These are phyloP conservation scores for Sherardia arvensis DNA, from an alignment of 257 asterid genomes.

Conservation along the genomic window DNA sequence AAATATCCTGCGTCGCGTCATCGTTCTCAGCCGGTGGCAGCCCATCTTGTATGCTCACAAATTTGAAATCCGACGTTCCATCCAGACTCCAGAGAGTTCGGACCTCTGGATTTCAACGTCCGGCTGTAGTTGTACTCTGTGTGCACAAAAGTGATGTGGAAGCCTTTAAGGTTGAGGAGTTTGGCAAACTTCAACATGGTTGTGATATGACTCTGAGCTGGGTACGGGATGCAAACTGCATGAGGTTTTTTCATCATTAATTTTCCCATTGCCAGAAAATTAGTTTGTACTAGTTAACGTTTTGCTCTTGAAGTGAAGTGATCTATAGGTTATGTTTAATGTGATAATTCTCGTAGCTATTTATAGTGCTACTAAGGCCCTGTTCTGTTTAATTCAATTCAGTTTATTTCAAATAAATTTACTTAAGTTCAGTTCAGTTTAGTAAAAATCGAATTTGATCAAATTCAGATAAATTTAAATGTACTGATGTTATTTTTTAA, in stretches of 20 bases:
- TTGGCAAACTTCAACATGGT: slow-evolving; percentile 17
- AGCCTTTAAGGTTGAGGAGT: slow-evolving; percentile 12
- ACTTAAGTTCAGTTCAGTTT: no score
- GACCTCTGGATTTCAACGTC: background rate
- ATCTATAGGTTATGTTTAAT: no score
- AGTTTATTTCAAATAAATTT: no score
- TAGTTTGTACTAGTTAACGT: no score
- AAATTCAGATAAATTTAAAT: no score
- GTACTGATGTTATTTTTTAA: no score
- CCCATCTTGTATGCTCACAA: slow-evolving; percentile 15
- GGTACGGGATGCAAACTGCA: slow-evolving; percentile 18
- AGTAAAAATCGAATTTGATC: no score
- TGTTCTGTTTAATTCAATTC: no score
- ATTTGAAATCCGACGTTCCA: background rate
- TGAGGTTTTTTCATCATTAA: slow-evolving; percentile 6
- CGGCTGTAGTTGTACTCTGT: slow-evolving; percentile 17
- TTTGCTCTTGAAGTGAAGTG: background rate
- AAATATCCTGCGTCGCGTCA: background rate
- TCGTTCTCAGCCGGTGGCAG: background rate
- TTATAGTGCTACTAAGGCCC: no score
- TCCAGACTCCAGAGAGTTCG: background rate
- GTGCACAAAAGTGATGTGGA: slow-evolving; percentile 18
- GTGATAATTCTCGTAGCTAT: no score
- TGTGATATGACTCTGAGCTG: slow-evolving; percentile 14
- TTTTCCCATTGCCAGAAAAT: background rate